Percentiles rank a stretch among this genome's conserved stretches.
Conservation (phyloP, 192 early-diverging fungal genomes). For the Lunasporangiospora selenospora region DNA sequence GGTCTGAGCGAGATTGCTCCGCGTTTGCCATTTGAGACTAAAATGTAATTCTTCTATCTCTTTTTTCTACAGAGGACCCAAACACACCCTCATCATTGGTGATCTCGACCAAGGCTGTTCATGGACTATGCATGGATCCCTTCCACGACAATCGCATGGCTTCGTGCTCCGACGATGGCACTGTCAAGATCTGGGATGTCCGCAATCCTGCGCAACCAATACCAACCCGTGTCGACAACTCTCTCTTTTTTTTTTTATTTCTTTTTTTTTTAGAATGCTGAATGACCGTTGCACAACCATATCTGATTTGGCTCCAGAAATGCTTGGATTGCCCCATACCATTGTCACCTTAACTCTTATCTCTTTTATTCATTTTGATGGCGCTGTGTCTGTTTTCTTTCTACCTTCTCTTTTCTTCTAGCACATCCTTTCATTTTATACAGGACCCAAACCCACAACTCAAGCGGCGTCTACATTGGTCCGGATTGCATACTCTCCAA, state of each 20-base stretch:
- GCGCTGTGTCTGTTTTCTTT: background rate
- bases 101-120: constrained; percentile 73
- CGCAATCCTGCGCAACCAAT: constrained; percentile 70
- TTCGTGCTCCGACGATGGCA: constrained; percentile 70
- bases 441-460: constrained; percentile 15
- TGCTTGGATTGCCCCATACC: too few species aligned
- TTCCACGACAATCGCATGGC: constrained; percentile 74
- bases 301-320: too few species aligned
- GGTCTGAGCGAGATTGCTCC: too few species aligned
- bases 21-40: background rate
- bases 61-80: constrained; percentile 42
- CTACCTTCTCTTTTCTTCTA: constrained; percentile 3
- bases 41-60: background rate
- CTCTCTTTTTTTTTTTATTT: too few species aligned
- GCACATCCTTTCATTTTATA: constrained; percentile 31
- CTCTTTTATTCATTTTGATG: too few species aligned
- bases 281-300: too few species aligned
- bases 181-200: constrained; percentile 78
- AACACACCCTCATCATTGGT: constrained; percentile 53
- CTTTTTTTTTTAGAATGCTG: constrained; percentile 21
- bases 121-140: constrained; percentile 72
- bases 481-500: constrained; percentile 66
- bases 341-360: too few species aligned
- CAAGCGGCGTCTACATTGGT: constrained; percentile 49
- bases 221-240: too few species aligned